Percentiles rank a stretch among this genome's conserved stretches.
phyloP scores from a whole-genome alignment of 2,329 filamentous ascomycete species.

The Huntiella omanensis region DNA sequence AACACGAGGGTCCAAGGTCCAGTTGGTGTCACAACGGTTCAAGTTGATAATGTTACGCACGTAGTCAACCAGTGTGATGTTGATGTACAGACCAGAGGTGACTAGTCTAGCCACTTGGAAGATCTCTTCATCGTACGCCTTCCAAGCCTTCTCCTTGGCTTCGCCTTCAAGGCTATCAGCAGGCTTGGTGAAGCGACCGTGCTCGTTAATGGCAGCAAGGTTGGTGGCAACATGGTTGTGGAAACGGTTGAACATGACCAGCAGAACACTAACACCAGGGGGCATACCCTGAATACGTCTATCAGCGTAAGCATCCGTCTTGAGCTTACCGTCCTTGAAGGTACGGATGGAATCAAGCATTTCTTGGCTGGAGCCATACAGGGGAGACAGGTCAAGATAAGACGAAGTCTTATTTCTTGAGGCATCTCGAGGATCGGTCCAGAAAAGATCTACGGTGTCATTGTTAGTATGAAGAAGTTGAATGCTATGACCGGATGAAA shows the following conservation, averaged over 20 bases:
- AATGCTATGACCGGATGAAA: not conserved
- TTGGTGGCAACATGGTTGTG: slow-evolving; percentile 75
- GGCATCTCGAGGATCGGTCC: slow-evolving; percentile 42
- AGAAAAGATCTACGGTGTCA: slow-evolving; percentile 40
- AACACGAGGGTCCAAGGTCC: slow-evolving; percentile 61
- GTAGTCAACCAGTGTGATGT: slow-evolving; percentile 62
- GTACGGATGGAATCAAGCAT: slow-evolving; percentile 50
- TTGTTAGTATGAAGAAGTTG: not conserved
- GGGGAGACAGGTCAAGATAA: slow-evolving; percentile 51
- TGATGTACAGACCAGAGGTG: slow-evolving; percentile 57
- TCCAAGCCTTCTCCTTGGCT: slow-evolving; percentile 33
- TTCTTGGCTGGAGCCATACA: slow-evolving; percentile 50
- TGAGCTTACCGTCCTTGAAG: slow-evolving; percentile 51
- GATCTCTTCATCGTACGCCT: slow-evolving; percentile 56
- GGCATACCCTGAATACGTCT: slow-evolving; percentile 52
- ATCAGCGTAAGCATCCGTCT: slow-evolving; percentile 55
- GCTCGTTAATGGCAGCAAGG: slow-evolving; percentile 71
- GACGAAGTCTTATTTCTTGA: slow-evolving; percentile 48
- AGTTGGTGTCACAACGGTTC: slow-evolving; percentile 43
- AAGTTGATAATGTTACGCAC: slow-evolving; percentile 56
- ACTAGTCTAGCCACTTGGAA: slow-evolving; percentile 65
- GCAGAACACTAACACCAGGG: slow-evolving; percentile 48
- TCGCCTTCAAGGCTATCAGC: slow-evolving; percentile 28
- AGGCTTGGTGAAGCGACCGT: slow-evolving; percentile 55
- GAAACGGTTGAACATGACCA: slow-evolving; percentile 68